Base-by-base conservation (phyloP, 176 grass and related monocot genomes). In the Triticum dicoccoides region DNA sequence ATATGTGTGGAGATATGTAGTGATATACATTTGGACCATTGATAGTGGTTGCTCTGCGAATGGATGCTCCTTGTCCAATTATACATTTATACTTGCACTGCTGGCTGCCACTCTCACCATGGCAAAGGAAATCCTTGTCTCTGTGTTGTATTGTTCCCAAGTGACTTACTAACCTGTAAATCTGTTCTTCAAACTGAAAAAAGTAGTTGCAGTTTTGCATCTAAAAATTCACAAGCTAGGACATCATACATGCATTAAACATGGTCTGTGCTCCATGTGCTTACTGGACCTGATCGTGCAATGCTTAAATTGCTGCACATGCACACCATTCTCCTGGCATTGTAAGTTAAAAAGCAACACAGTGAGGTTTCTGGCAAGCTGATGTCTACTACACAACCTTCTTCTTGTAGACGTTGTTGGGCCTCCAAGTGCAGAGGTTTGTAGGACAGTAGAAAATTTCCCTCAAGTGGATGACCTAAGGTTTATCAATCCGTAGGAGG, bases 1-100 rank as follows among this genome's bases (percentile, higher is more conserved):
- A 38, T 78, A 78, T 83, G 37, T 37, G 27, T 83, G 58, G 51
- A 20, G 25, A 9, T 88, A 11, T 78, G 78, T 20, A 62, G 29
- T 23, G 66, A 65, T 15, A 64, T 2, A 39, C 15, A 15, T 76
- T 37, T 73, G 61, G 17, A 82, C n/a, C 39, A 18, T 74, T 47
- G 20, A 45, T 78, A 83, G 39, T 77, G 65, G 18, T 5, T 41
- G 42, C 20, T 54, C 15, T 83, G 18, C 61, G 32, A 72, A 17
- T 20, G 21, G 18, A 45, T 45, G 41, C 65, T 80, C 42, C 25
- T 11, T 25, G 2, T 65, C 9, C 59, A 39, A 6, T 41, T 58
- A 66, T 67, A 10, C 59, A 39, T 2, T 41, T 58, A 66, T 67
- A 10, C 33, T 51, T 86, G 18, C 49, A 41, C 82, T 30, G 6